Conservation (phyloP, 768 basidiomycete genomes). For the Pisolithus microcarpus region DNA sequence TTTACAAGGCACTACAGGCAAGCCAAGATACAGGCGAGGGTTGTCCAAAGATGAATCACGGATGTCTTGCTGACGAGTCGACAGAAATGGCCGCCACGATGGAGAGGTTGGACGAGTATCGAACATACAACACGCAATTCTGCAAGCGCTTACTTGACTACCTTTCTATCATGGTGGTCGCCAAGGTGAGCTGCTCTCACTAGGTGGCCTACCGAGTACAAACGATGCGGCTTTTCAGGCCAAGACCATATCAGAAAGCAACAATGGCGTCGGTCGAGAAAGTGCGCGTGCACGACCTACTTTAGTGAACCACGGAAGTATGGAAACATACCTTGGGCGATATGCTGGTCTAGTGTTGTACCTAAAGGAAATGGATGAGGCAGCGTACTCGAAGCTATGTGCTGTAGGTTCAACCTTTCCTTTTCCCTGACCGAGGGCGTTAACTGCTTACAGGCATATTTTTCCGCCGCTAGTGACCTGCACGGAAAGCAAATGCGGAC, state of each 20-base stretch:
- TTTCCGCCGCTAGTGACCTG: conserved; percentile 75
- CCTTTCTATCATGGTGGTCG: conserved; percentile 84
- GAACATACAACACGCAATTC: conserved; percentile 84
- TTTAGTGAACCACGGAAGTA: conserved; percentile 55
- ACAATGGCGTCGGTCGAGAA: conserved; percentile 45
- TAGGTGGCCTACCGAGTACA: background rate
- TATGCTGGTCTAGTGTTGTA: conserved; percentile 90
- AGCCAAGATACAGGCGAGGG: conserved; percentile 74
- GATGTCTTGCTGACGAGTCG: background rate
- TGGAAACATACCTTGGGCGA: conserved; percentile 79
- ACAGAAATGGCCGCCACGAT: conserved; percentile 96
- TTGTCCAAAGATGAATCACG: background rate
- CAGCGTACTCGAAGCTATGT: conserved; percentile 79
- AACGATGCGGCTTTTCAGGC: conserved; percentile 36
- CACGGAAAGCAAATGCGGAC: conserved; percentile 77
- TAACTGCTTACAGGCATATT: conserved; percentile 65
- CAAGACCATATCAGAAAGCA: conserved; percentile 60
- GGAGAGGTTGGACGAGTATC: conserved; percentile 87
- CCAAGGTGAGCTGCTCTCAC: conserved; percentile 52
- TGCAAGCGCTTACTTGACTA: conserved; percentile 89
- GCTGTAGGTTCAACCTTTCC: conserved; percentile 50
- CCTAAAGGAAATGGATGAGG: conserved; percentile 93
- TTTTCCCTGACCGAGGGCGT: conserved; percentile 1
- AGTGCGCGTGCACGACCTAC: conserved; percentile 38
- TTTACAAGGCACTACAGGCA: conserved; percentile 94